A percentile compares a stretch with the other conserved stretches of the same genome.
Conservation (phyloP, 306 rosid genomes). For the Acacia acuminata region DNA sequence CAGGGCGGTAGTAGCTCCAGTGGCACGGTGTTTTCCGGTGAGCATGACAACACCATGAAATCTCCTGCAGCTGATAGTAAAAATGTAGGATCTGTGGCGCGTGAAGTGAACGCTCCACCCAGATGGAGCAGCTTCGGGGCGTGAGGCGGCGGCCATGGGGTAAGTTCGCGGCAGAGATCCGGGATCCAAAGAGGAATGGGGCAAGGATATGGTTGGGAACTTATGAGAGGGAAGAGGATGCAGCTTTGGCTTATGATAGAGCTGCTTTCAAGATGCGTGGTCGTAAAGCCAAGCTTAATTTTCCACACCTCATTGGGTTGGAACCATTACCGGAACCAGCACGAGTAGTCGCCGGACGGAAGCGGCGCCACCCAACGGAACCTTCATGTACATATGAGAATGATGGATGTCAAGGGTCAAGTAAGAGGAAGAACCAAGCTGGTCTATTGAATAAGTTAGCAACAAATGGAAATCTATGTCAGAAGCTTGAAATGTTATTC, state of each 20-base stretch:
- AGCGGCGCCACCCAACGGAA: not conserved
- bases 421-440: slow-evolving; percentile 16
- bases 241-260: slow-evolving; percentile 66
- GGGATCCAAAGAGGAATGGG: slow-evolving; percentile 49
- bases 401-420: slow-evolving; percentile 13
- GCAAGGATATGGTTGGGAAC: slow-evolving; percentile 72
- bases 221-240: slow-evolving; percentile 52
- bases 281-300: slow-evolving; percentile 69
- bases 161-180: slow-evolving; percentile 51
- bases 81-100: not conserved
- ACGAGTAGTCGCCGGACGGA: not conserved
- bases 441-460: slow-evolving; percentile 35
- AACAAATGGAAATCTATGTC: not conserved
- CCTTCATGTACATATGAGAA: not conserved
- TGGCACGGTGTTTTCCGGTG: not conserved
- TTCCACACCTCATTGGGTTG: slow-evolving; percentile 51
- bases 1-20: not conserved
- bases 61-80: not conserved
- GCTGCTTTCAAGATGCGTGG: slow-evolving; percentile 71
- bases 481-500: not conserved
- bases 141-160: slow-evolving; percentile 59
- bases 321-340: not conserved
- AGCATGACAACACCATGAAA: not conserved
- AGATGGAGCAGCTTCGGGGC: slow-evolving; percentile 38
- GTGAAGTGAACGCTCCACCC: not conserved